Base-by-base conservation (phyloP, 2,329 filamentous ascomycete species). In the Exophiala calicioides region DNA sequence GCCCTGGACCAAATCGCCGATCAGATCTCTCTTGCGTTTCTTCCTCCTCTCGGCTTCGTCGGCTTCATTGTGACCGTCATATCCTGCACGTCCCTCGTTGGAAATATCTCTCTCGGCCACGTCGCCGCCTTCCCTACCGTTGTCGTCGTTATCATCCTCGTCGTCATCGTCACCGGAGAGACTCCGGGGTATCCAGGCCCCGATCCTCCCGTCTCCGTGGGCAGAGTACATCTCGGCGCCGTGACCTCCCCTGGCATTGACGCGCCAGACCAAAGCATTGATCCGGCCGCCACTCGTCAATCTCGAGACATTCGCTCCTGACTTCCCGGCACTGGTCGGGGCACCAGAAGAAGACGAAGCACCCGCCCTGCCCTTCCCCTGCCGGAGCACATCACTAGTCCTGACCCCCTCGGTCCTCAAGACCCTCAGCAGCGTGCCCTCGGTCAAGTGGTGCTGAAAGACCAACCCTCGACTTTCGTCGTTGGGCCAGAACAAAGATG, bases 181-280 rank as follows among this genome's bases (percentile, higher is more conserved):
- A n/a, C 21, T 16, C 3, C 31, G 21, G 7, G 50, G 47, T 57
- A 77, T 76, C 90, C 91, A 96, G 3, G 80, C 80, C 33, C 85
- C 78, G 47, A 97, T 91, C 41, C 84, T 85, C 0, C 91, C 91
- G 62, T 96, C 89, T 3, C 84, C 76, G 60, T 95, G 89, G 2
- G 83, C 85, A 42, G 88, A 93, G 68, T 89, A 94, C 47, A 96
- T 78, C 56, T 85, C 82, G 1, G 84, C 64, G 0, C 81, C 82
- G 45, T 77, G 68, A 10, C 77, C 76, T 16, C 78, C 75, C 23
- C 88, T 86, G 1, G 80, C 78, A 20, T 52, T 34, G 3, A 51
- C 26, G 26, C 81, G 72, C 89, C 90, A 96, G 1, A 80, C 84
- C 18, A 96, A 74, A 42, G 79, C 79, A 10, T 87, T 90, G 35